phyloP scores from a whole-genome alignment of 106 monocot genomes.

The Acorus gramineus region DNA sequence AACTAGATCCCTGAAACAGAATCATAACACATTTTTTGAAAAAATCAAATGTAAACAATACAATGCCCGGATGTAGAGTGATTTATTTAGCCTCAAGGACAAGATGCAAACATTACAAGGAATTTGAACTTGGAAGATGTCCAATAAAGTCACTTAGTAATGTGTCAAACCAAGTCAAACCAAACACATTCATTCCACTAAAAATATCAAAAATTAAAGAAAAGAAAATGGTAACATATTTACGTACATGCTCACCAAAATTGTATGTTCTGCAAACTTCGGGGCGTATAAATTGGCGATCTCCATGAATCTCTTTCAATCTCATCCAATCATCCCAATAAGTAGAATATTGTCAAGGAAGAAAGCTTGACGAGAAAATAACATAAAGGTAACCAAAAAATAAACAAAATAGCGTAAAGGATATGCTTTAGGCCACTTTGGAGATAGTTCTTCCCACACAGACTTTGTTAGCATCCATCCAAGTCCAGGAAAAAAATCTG shows the following conservation, averaged over 20 bases:
- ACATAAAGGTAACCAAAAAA: neutral
- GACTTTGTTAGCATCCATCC: constrained; percentile 98
- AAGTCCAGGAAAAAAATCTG: constrained; percentile 99
- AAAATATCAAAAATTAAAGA: neutral
- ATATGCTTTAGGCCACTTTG: constrained; percentile 99
- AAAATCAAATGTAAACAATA: too few relatives aligned
- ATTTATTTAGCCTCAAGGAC: neutral
- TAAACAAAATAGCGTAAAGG: constrained; percentile 22
- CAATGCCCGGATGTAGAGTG: neutral
- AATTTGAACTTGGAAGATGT: too few relatives aligned
- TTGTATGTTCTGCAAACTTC: constrained; percentile 99
- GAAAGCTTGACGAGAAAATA: neutral
- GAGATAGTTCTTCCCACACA: constrained; percentile 88
- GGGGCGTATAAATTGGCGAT: constrained; percentile 90
- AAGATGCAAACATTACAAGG: neutral
- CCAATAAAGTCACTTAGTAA: too few relatives aligned
- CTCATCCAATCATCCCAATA: constrained; percentile 99
- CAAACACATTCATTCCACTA: neutral
- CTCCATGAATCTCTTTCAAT: constrained; percentile 77
- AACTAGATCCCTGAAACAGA: constrained; percentile 83
- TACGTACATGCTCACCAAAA: constrained; percentile 94
- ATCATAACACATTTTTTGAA: neutral
- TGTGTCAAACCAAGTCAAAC: too few relatives aligned
- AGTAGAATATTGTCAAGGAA: constrained; percentile 83
- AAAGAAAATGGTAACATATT: neutral